A percentile compares a stretch with the other conserved stretches of the same genome.
Conservation (phyloP, 83 land plant genomes). For the Larix sibirica region DNA sequence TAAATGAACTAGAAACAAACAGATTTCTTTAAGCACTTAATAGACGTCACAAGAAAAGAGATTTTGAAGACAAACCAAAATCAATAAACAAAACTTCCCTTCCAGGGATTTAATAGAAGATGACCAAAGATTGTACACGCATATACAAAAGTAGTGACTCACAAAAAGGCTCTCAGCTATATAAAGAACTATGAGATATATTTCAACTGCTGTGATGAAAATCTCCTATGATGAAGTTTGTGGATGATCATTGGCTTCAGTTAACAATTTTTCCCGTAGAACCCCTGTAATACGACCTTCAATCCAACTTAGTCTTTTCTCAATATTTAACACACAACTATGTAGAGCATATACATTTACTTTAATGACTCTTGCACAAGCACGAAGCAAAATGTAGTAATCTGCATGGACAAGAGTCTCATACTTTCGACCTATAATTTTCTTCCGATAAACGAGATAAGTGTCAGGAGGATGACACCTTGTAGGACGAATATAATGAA, state of each 20-base stretch:
- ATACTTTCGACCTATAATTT: constrained; percentile 24
- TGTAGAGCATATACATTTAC: constrained; percentile 67
- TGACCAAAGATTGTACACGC: no score
- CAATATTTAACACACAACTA: constrained; percentile 46
- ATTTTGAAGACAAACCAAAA: no score
- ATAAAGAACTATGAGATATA: no score
- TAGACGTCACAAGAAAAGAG: no score
- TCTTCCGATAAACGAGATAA: constrained; percentile 63
- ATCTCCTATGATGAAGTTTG: no score
- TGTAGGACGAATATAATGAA: constrained; percentile 57
- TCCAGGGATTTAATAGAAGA: no score
- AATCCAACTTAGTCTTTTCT: constrained; percentile 51
- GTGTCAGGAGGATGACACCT: constrained; percentile 19
- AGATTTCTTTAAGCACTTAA: no score
- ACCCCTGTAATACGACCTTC: constrained; percentile 28
- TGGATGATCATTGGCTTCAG: not conserved
- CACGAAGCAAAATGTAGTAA: constrained; percentile 77
- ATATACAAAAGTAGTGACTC: no score
- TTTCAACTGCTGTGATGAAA: no score
- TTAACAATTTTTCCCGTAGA: not conserved
- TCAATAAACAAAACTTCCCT: no score
- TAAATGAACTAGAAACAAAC: no score
- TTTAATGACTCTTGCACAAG: constrained; percentile 70
- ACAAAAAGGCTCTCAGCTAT: no score
- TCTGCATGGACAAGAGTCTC: constrained; percentile 72